Evolutionary conservation across 148 eudicot species (phyloP), one percentile per base, ranked within the genome.

Genomic region (Simmondsia chinensis): DNA sequence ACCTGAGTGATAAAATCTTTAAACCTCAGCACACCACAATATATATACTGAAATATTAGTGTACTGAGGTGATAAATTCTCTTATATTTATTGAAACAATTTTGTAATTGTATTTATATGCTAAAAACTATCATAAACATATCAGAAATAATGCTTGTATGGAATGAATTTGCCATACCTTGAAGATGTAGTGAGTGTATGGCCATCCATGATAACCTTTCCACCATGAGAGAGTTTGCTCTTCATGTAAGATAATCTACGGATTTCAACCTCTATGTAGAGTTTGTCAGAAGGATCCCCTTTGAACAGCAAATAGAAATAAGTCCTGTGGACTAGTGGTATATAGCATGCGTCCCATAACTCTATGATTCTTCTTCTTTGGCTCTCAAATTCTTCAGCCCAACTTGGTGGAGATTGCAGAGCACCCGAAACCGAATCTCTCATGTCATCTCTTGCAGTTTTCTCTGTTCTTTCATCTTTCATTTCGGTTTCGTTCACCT

Each of bases 241-340:
- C 69, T 74, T 80, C 53, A 93, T 85, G 59, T 74, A 93, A 9
- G 94, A 72, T 61, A 93, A 48, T 28, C 96, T 61, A 50, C 99
- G 73, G 11, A 74, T 73, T 63, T 93, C 99, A 2, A 93, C 96
- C 66, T 86, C 99, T 67, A 93, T 46, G 72, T 93, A 93, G 33
- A 86, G 60, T 9, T 83, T 71, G 47, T 93, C 99, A 1, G 99
- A 70, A 15, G 79, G 89, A 55, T 93, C 99, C 14, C 89, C 99
- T 68, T 71, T 71, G 44, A 93, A 93, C 33, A 93, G 76, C 67
- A 93, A 66, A 66, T 70, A 82, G 59, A 93, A 93, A 31, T 67
- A 79, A 54, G 82, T 82, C 60, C 99, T 72, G 52, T 87, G 96
- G 28, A 76, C 68, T 39, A 93, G 43, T 2, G 96, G 93, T 31